Evolutionary conservation across 2,329 filamentous ascomycete species (phyloP).

Genomic region (Cercospora sp.): DNA sequence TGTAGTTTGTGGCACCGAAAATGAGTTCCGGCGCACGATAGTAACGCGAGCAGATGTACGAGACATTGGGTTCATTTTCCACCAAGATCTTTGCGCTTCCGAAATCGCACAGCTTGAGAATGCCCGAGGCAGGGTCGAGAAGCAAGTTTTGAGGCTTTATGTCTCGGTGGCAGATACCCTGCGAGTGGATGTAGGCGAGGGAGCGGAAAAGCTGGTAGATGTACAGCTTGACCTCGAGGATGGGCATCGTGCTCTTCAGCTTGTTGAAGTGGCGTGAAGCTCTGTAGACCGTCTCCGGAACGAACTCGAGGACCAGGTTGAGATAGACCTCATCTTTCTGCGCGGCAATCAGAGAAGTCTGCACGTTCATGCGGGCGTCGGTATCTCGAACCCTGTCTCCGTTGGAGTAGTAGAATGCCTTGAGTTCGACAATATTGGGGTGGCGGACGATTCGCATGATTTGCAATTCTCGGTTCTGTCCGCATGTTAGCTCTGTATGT

Average conservation of each 20-base stretch:
- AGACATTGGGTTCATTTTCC: conserved; percentile 98
- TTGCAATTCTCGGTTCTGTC: conserved; percentile 93
- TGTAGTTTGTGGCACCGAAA: conserved; percentile 98
- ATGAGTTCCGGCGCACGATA: conserved; percentile 98
- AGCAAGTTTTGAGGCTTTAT: conserved; percentile 99
- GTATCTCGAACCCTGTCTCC: conserved; percentile 75
- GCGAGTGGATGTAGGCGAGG: conserved; percentile 97
- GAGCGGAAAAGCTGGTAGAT: conserved; percentile 99
- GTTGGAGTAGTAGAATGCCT: conserved; percentile 99
- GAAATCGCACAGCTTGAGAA: conserved; percentile 98
- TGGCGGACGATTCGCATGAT: conserved; percentile 99
- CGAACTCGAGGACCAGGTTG: conserved; percentile 96
- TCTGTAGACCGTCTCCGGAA: conserved; percentile 96
- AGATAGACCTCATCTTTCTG: conserved; percentile 93
- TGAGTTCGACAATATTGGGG: conserved; percentile 97
- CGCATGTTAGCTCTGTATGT: conserved; percentile 33
- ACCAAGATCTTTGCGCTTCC: conserved; percentile 98
- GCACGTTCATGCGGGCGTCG: conserved; percentile 40
- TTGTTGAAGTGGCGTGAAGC: conserved; percentile 99
- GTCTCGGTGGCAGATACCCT: conserved; percentile 97
- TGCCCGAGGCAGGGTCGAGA: conserved; percentile 83
- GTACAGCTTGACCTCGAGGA: conserved; percentile 97
- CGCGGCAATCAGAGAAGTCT: conserved; percentile 41
- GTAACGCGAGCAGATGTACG: conserved; percentile 98
- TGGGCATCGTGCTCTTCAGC: conserved; percentile 99